These are phyloP conservation scores for Hortiboletus flavorubellus DNA, from an alignment of 768 basidiomycete genomes.

Conservation along the genomic window DNA sequence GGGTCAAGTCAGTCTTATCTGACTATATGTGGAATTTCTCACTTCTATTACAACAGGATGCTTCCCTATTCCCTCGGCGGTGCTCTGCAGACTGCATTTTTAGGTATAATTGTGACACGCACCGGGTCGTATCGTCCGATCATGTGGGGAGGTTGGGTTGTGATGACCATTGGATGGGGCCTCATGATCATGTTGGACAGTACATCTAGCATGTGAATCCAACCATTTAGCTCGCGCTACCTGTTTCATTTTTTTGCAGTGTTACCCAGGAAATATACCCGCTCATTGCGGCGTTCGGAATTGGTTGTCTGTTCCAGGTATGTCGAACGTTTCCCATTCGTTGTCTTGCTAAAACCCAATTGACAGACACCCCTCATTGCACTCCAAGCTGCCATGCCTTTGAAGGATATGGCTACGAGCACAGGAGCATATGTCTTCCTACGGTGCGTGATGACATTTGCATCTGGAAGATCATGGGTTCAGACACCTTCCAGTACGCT, in stretches of 20 bases:
- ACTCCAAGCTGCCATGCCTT: conserved; percentile 46
- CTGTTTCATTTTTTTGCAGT: conserved; percentile 14
- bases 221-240: not conserved
- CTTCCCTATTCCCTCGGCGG: conserved; percentile 33
- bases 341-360: not conserved
- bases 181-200: conserved; percentile 37
- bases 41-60: conserved; percentile 25
- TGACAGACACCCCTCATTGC: conserved; percentile 31
- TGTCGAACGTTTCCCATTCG: not conserved
- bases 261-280: conserved; percentile 32
- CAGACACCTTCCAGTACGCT: conserved; percentile 45
- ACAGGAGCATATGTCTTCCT: conserved; percentile 37
- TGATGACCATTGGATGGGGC: conserved; percentile 35
- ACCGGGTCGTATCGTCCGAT: conserved; percentile 31
- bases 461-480: not conserved
- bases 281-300: conserved; percentile 32
- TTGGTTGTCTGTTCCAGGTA: conserved; percentile 36
- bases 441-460: conserved; percentile 16
- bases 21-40: not conserved
- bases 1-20: conserved; percentile 24
- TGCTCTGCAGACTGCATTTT: conserved; percentile 17
- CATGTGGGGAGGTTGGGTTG: conserved; percentile 29
- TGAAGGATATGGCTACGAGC: conserved; percentile 41
- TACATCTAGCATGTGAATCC: conserved; percentile 27
- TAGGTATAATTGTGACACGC: conserved; percentile 26